Percentiles rank a stretch among this genome's conserved stretches.
Evolutionary conservation across 805 yeast genomes (phyloP).

Genomic region (Ogataea neopini): DNA sequence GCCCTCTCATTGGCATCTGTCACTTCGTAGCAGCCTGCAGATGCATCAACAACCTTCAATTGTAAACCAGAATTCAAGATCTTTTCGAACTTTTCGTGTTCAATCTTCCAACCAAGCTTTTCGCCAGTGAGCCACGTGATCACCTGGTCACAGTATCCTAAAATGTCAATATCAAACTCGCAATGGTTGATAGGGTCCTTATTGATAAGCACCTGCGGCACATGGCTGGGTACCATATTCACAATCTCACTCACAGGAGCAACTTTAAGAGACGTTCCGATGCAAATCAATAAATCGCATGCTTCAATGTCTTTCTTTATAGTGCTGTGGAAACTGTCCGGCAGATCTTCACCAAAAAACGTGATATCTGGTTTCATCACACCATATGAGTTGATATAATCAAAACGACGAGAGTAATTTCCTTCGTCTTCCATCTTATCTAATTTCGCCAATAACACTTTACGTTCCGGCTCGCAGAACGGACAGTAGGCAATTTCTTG

Average conservation of each 20-base stretch:
- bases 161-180: slow-evolving; percentile 72
- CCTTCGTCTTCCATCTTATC: slow-evolving; percentile 37
- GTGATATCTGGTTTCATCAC: slow-evolving; percentile 93
- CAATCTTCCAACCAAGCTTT: slow-evolving; percentile 56
- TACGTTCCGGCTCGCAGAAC: slow-evolving; percentile 51
- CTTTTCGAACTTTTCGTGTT: slow-evolving; percentile 50
- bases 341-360: slow-evolving; percentile 85
- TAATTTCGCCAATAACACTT: slow-evolving; percentile 25
- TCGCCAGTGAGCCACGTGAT: slow-evolving; percentile 62
- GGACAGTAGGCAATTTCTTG: slow-evolving; percentile 74
- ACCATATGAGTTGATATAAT: slow-evolving; percentile 57
- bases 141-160: slow-evolving; percentile 84
- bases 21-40: slow-evolving; percentile 38
- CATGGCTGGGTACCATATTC: slow-evolving; percentile 65
- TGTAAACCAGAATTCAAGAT: slow-evolving; percentile 36
- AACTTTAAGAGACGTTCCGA: slow-evolving; percentile 90
- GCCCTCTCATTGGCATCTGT: slow-evolving; percentile 32
- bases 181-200: slow-evolving; percentile 73
- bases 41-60: slow-evolving; percentile 30
- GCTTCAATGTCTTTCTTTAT: slow-evolving; percentile 58
- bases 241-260: slow-evolving; percentile 90
- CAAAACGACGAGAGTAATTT: slow-evolving; percentile 29
- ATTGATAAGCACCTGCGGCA: slow-evolving; percentile 82
- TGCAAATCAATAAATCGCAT: slow-evolving; percentile 80
- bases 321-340: slow-evolving; percentile 61